Evolutionary conservation across 139 green algal species (phyloP), one percentile per base, ranked within the genome.

Genomic region (Zygnema cylindricum): DNA sequence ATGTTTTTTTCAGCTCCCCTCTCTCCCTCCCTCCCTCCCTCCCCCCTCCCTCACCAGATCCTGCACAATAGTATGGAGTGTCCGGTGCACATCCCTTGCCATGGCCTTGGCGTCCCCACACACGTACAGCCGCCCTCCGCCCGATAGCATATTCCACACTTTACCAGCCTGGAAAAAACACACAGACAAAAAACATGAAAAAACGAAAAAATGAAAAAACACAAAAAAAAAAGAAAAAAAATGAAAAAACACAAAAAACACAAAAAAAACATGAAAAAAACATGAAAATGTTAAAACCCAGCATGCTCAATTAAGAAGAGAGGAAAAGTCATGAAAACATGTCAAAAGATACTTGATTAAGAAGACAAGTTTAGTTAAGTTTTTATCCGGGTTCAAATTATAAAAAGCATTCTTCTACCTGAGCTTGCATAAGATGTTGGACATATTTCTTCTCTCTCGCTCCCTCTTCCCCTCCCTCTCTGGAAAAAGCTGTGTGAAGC

Each of bases 21-120:
- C 3, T 85, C 21, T 76, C 3, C 11, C 2, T 49, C 22, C 77
- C 54, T 3, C 41, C 23, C 22, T 3, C 55, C 3, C 78, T 3
- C 78, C 21, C 33, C 3, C 11, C 2, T 49, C 22, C 77, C 54
- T 3, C 41, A 88, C 84, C 69, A 92, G 91, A 21, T 88, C 43
- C 40, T 86, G 38, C 43, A 93, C 85, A n/a, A 97, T 87, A 21
- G 85, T 84, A 0, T 96, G 49, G 77, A 98, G 87, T 40, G 93
- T 89, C 23, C 83, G 81, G 92, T 99, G 96, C 88, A 99, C 97
- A 82, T 99, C 97, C 90, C 95, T 96, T 35, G 97, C 97, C 97
- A 99, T 99, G 90, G 92, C 69, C 89, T 97, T 98, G 57, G 96
- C 97, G 76, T 99, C 97, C 1, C 97, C 97, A 89, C 97, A 99